Conservation (phyloP, 164 flowering plant genomes). For the Berberis thunbergii region DNA sequence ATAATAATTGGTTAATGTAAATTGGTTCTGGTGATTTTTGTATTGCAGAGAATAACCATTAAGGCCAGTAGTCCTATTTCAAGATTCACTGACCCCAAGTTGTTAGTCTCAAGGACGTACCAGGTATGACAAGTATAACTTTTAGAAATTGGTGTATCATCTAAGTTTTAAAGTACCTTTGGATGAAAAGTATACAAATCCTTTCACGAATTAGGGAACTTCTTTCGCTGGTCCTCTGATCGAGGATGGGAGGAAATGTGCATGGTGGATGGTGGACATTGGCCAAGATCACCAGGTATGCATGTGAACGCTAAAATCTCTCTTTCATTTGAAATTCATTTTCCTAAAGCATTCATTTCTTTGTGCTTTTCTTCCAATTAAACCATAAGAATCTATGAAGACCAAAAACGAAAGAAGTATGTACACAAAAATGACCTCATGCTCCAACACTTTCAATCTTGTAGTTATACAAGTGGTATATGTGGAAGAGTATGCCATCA, state of each 20-base stretch:
- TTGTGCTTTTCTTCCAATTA: background rate
- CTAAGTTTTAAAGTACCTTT: background rate
- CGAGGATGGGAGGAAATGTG: constrained; percentile 51
- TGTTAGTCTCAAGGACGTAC: constrained; percentile 72
- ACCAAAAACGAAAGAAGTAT: no score
- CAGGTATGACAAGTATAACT: constrained; percentile 37
- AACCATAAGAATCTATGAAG: no score
- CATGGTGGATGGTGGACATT: constrained; percentile 97
- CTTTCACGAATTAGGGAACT: constrained; percentile 44
- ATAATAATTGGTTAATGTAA: background rate
- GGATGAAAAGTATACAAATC: background rate
- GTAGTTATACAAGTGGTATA: no score
- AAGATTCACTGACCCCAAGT: constrained; percentile 86
- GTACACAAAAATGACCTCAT: no score
- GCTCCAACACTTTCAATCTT: no score
- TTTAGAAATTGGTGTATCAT: background rate
- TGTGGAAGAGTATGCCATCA: no score
- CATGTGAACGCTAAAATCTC: background rate
- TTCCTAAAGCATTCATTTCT: background rate
- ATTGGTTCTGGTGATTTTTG: constrained; percentile 1
- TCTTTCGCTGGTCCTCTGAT: constrained; percentile 76
- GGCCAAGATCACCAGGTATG: constrained; percentile 84
- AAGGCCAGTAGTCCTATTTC: constrained; percentile 83
- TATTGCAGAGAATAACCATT: constrained; percentile 51
- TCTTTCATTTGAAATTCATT: background rate